Conservation (phyloP, 768 basidiomycete species). For the Coprinopsis cinerea region DNA sequence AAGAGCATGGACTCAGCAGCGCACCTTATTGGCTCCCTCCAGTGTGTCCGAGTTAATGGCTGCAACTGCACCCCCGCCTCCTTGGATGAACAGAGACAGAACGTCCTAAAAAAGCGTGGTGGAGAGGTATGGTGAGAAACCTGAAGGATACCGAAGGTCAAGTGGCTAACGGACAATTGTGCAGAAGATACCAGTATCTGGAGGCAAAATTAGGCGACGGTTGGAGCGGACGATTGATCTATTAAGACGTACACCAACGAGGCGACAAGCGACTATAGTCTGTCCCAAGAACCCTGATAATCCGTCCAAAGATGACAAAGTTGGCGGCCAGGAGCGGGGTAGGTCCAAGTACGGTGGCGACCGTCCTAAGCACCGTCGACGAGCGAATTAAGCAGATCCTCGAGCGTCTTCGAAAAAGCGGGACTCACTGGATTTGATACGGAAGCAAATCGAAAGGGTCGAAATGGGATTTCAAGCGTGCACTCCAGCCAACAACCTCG, state of each 20-base stretch:
- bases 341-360: conserved; percentile 44
- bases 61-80: conserved; percentile 14
- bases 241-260: conserved; percentile 30
- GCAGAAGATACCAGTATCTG: conserved; percentile 36
- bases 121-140: background rate
- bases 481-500: conserved; percentile 54
- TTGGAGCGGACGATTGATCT: background rate
- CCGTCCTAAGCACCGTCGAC: conserved; percentile 28
- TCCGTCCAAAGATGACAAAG: conserved; percentile 46
- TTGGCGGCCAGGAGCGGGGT: conserved; percentile 53
- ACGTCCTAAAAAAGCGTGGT: conserved; percentile 34
- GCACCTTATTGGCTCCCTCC: background rate
- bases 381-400: no score
- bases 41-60: background rate
- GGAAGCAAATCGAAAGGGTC: conserved; percentile 19
- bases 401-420: no score
- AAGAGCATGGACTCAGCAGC: background rate
- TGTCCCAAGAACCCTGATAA: conserved; percentile 38
- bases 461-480: conserved; percentile 44
- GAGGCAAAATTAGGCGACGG: background rate
- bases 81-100: conserved; percentile 56
- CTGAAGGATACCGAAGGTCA: background rate
- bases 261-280: conserved; percentile 45
- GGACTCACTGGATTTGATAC: conserved; percentile 37
- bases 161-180: conserved; percentile 23